Conservation (phyloP, 202 grass and related monocot species). For the Alloteropsis angusta region DNA sequence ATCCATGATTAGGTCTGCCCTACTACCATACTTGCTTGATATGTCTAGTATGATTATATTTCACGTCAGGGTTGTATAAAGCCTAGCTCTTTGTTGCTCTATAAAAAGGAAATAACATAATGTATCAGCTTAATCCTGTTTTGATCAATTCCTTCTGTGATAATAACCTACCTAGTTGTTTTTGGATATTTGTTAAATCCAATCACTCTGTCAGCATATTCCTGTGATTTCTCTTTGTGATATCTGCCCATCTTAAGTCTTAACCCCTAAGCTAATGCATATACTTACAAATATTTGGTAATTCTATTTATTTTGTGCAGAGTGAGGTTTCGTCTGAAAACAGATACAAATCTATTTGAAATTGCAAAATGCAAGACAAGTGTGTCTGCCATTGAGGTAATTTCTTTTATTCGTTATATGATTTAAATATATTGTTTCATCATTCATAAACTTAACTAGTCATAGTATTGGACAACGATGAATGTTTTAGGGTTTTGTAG, state of each 20-base stretch:
- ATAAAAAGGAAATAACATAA: neutral
- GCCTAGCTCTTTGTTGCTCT: neutral
- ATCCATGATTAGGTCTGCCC: no score
- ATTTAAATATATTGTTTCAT: conserved; percentile 15
- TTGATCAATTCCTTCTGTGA: conserved; percentile 3
- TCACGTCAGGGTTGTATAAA: neutral
- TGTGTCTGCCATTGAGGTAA: conserved; percentile 91
- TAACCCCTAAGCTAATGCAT: neutral
- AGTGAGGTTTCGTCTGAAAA: conserved; percentile 88
- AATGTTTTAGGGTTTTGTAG: neutral
- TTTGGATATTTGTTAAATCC: neutral
- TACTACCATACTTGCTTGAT: neutral
- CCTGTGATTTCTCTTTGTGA: neutral
- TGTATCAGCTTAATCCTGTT: neutral
- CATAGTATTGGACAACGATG: neutral
- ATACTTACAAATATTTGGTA: neutral
- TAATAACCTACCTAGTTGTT: neutral
- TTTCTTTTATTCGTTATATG: conserved; percentile 14
- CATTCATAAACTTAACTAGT: conserved; percentile 18
- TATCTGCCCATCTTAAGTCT: neutral
- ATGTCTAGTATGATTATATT: neutral
- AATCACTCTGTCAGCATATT: neutral
- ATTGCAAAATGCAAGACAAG: conserved; percentile 92
- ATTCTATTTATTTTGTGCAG: conserved; percentile 48
- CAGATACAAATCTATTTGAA: conserved; percentile 96